Base-by-base conservation (phyloP, 805 yeast species). In the Ogataea paraovalis region DNA sequence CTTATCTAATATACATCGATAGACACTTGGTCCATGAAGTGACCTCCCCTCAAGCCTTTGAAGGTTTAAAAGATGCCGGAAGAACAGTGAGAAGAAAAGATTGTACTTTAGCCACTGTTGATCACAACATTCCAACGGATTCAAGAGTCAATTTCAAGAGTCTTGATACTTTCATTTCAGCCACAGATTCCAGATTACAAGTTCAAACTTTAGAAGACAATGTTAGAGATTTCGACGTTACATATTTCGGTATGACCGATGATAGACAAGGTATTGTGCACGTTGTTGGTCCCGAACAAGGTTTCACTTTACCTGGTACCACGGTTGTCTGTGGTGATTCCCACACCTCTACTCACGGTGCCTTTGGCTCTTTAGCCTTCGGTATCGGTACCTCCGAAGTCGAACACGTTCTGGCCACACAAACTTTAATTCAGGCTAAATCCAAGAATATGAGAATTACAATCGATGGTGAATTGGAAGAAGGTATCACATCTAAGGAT, bases 341-440 rank as follows among this genome's bases (percentile, higher is more conserved):
- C 3, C 99, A 94, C 68, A 94, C 99, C 23, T 89, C 97, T 3
- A 94, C 99, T 1, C 99, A 94, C 65, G 99, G 99, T 61, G 99
- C 99, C 39, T 94, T 94, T 65, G 99, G 99, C 53, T 74, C 98
- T 9, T 78, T 94, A 48, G 99, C 99, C 12, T 94, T 94, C 61
- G 99, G 99, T 72, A 94, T 94, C 63, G 99, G 99, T 67, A 94
- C 99, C 48, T 91, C 97, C 13, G 99, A 94, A 73, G 99, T 94
- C 46, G 99, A 94, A 74, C 99, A 94, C 67, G 99, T 94, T 50
- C 74, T 94, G 63, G 99, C 99, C 44, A 94, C 99, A 3, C 99
- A 94, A 74, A 91, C 98, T 27, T 72, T 89, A 50, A 87, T 94
- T 64, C 99, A 94, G 74, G 79, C 92, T 55, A 92, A 88, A 73